Percentiles rank a stretch among this genome's conserved stretches.
phyloP scores from a whole-genome alignment of 2,329 filamentous ascomycete species.

The Penicillium sp. region DNA sequence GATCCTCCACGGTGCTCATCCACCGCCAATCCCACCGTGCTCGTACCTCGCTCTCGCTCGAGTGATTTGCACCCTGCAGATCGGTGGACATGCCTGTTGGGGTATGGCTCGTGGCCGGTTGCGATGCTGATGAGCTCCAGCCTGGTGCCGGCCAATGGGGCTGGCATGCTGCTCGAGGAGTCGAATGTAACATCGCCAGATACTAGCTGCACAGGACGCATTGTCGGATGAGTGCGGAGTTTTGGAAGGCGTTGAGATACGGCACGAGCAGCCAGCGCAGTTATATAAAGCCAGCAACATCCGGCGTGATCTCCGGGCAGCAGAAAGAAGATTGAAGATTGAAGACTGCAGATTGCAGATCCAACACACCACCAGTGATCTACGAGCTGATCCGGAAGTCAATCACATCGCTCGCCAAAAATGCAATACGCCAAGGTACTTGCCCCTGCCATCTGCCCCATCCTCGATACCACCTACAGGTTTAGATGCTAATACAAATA shows the following conservation, averaged over 20 bases:
- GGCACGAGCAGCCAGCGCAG: no score
- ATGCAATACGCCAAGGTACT: constrained; percentile 29
- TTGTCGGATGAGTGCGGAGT: no score
- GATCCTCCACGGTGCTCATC: constrained; percentile 15
- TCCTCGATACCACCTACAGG: background rate
- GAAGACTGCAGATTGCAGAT: no score
- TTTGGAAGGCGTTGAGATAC: no score
- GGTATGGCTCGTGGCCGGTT: constrained; percentile 7
- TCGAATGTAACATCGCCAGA: constrained; percentile 22
- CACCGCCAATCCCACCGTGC: constrained; percentile 6
- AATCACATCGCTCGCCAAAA: no score
- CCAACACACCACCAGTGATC: no score
- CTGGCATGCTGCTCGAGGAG: background rate
- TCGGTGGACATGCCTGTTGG: constrained; percentile 17
- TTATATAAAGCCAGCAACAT: constrained; percentile 9
- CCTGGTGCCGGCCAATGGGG: constrained; percentile 10
- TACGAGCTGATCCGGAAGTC: no score
- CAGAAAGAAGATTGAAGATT: no score
- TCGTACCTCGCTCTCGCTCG: constrained; percentile 4
- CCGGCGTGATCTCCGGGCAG: no score
- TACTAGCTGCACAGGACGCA: no score
- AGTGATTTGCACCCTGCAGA: constrained; percentile 7
- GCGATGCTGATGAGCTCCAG: background rate
- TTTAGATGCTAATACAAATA: constrained; percentile 1
- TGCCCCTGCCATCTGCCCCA: background rate